Base-by-base conservation (phyloP, 179 eudicot species). In the Spergularia azorica region DNA sequence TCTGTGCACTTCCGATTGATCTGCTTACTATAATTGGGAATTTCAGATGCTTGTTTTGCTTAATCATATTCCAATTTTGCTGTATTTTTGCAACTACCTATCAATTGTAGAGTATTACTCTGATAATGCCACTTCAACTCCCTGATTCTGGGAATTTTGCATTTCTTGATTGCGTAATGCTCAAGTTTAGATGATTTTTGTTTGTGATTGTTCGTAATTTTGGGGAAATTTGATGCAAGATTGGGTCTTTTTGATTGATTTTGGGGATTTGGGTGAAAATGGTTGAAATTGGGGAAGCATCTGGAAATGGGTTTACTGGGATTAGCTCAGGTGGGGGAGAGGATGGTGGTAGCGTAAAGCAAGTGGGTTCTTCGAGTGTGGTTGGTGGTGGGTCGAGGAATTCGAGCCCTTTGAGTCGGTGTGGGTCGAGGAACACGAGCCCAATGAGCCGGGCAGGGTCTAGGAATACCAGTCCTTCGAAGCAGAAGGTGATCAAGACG, bases 401-500 rank as follows among this genome's bases (percentile, higher is more conserved):
- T 71, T 87, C 95, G 16, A 90, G 93, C 79, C 92, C 93, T 0
- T 60, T 84, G 61, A 71, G 95, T 10, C 83, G 93, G 65, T 74
- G 75, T 17, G 88, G 94, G 70, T 81, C 87, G 9, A 83, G 89
- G 67, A 83, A 83, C 63, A 73, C 87, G 38, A 86, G 84, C 46
- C 88, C 84, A 0, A 70, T 81, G 50, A 78, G 83, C 11, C 55
- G 81, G 39, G 56, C 77, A 4, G 84, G 84, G 55, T 90, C 97
- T 6, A 87, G 94, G 80, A 94, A 92, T 71, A 87, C 95, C 5
- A 94, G 98, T 69, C 98, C 97, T 1, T 89, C 84, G 12, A 88
- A 86, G 81, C 97, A 91, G 82, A 90, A 88, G 86, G 90, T 79
- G 81, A 56, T 89, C 67, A 95, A 91, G 80, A 95, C 98, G 1